Conservation (phyloP, 176 grass and related monocot genomes). For the Aegilops bicornis region DNA sequence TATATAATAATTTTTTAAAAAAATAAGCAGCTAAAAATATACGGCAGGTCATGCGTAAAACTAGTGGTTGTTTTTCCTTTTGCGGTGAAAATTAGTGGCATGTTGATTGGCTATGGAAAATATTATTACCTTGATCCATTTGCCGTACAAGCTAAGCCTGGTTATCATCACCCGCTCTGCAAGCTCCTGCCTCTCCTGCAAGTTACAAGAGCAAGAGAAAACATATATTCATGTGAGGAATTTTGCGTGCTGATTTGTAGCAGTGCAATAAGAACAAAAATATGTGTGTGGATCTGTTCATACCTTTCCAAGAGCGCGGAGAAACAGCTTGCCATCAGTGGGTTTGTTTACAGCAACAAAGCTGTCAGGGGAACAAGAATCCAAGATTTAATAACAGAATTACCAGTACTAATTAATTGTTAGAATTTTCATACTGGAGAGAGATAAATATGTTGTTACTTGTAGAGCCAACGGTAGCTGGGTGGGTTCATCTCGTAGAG, state of each 20-base stretch:
- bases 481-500: slow-evolving; percentile 98
- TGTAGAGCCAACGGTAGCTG: slow-evolving; percentile 87
- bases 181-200: slow-evolving; percentile 66
- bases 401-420: background rate
- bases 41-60: no score
- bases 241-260: background rate
- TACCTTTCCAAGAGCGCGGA: slow-evolving; percentile 75
- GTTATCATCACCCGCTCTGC: slow-evolving; percentile 93
- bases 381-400: no score
- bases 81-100: no score
- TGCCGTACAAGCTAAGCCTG: slow-evolving; percentile 77
- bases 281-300: background rate
- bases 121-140: slow-evolving; percentile 62
- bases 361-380: slow-evolving; percentile 25
- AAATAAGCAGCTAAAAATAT: no score
- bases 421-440: background rate
- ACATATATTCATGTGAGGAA: background rate
- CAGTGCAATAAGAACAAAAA: background rate
- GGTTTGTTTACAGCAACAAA: slow-evolving; percentile 81
- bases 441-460: slow-evolving; percentile 37
- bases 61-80: background rate
- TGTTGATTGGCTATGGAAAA: background rate
- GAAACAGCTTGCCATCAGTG: slow-evolving; percentile 70
- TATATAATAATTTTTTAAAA: background rate
- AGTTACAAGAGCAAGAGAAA: background rate